phyloP scores from a whole-genome alignment of 1,284 basidiomycete genomes.

The Trichosporon ovoides region DNA sequence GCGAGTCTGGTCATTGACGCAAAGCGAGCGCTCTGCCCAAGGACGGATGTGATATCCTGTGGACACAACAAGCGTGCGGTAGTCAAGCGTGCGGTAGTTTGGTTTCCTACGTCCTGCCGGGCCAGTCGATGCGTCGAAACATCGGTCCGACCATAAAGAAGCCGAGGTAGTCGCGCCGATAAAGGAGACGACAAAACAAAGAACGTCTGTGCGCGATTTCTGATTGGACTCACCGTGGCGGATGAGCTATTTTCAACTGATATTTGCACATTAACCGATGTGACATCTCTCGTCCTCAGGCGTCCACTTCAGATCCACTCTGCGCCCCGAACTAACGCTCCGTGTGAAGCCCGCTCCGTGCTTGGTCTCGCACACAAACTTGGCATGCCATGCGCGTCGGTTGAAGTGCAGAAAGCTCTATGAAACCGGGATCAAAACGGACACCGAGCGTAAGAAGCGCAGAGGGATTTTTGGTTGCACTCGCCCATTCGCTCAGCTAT shows the following conservation, averaged over 20 bases:
- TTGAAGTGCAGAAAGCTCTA: too few species aligned
- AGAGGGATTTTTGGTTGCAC: too few species aligned
- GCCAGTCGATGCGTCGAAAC: too few species aligned
- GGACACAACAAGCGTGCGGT: not conserved
- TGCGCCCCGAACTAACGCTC: not conserved
- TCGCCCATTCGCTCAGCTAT: too few species aligned
- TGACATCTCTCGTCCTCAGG: not conserved
- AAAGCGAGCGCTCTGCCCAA: too few species aligned
- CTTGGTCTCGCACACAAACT: not conserved
- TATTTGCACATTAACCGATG: not conserved
- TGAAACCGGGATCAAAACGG: too few species aligned
- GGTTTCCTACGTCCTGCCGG: too few species aligned
- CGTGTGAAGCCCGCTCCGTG: not conserved
- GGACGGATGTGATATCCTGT: too few species aligned
- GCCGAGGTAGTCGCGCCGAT: not conserved
- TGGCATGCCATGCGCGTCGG: too few species aligned
- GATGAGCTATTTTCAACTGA: not conserved
- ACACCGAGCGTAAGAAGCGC: too few species aligned
- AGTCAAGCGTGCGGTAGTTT: not conserved
- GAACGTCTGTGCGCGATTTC: not conserved
- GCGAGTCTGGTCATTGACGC: too few species aligned
- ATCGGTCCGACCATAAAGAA: not conserved
- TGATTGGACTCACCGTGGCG: not conserved
- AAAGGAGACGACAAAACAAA: not conserved
- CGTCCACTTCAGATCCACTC: not conserved